Percentiles rank a stretch among this genome's conserved stretches.
Conservation (phyloP, 2,329 filamentous ascomycete genomes). For the Thielaviopsis ethacetica region DNA sequence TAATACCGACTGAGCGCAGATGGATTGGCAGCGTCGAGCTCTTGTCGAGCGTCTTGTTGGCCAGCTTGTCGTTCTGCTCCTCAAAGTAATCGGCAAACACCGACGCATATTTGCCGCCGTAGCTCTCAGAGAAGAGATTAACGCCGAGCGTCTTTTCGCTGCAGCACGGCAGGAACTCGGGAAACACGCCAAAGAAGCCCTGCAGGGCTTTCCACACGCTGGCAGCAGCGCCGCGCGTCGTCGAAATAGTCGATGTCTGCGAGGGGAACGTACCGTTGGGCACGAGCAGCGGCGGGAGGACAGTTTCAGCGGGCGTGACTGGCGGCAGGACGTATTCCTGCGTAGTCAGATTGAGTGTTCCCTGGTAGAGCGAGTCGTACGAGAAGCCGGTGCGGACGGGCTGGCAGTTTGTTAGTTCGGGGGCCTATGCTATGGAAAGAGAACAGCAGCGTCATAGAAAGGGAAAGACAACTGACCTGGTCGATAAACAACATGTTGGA, state of each 20-base stretch:
- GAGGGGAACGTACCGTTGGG: constrained; percentile 5
- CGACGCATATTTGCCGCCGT: constrained; percentile 55
- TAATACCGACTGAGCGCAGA: constrained; percentile 47
- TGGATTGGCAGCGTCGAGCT: constrained; percentile 33
- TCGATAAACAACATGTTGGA: constrained; percentile 41
- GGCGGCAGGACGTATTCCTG: constrained; percentile 20
- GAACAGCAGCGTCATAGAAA: neutral
- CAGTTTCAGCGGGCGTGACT: constrained; percentile 20
- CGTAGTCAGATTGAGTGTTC: constrained; percentile 34
- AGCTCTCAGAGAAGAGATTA: constrained; percentile 52
- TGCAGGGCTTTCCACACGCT: constrained; percentile 51
- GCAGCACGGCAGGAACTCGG: constrained; percentile 34
- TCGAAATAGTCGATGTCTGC: constrained; percentile 30
- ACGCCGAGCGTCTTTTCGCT: constrained; percentile 17
- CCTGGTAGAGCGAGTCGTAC: constrained; percentile 46
- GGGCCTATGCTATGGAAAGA: constrained; percentile 13
- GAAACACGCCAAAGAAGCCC: constrained; percentile 41
- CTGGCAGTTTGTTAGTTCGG: constrained; percentile 22
- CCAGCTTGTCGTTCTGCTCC: constrained; percentile 39
- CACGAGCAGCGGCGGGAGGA: constrained; percentile 16
- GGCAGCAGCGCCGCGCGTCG: constrained; percentile 37
- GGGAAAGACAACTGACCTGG: constrained; percentile 23
- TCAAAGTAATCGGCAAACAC: constrained; percentile 43
- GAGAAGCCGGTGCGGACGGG: constrained; percentile 56
- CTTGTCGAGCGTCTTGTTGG: constrained; percentile 16